A percentile compares a stretch with the other conserved stretches of the same genome.
phyloP scores from a whole-genome alignment of 371 early-diverging fungal genomes.

The Phascolomyces articulosus region DNA sequence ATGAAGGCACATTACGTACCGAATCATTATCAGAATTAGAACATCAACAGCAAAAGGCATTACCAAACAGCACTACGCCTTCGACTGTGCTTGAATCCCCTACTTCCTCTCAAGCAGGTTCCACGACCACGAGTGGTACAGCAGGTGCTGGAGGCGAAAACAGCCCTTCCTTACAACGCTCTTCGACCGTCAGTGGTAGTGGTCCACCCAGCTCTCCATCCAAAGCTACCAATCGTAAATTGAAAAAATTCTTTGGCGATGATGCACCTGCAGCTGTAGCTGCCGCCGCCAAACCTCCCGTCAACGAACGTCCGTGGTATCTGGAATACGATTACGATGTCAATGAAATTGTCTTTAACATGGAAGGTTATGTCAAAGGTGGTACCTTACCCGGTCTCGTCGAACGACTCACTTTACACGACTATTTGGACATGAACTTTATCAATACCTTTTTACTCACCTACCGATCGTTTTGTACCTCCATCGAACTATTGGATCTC shows the following conservation, averaged over 20 bases:
- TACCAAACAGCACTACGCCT: background rate
- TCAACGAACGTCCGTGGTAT: conserved; percentile 27
- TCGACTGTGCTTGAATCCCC: background rate
- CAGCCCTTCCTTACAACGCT: background rate
- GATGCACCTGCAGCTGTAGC: conserved; percentile 40
- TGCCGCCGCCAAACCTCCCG: conserved; percentile 21
- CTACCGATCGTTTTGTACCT: conserved; percentile 86
- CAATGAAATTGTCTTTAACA: conserved; percentile 77
- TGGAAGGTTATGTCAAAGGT: conserved; percentile 86
- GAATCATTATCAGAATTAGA: background rate
- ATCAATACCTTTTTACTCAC: conserved; percentile 86
- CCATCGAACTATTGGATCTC: conserved; percentile 69
- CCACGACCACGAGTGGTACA: background rate
- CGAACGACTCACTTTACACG: conserved; percentile 88
- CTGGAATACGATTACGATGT: conserved; percentile 44
- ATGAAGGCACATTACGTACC: background rate
- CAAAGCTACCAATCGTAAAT: conserved; percentile 33
- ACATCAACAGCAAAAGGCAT: background rate
- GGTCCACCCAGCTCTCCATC: background rate
- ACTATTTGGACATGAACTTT: conserved; percentile 76
- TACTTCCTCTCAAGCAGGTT: background rate
- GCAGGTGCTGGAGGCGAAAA: background rate
- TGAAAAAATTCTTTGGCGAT: conserved; percentile 70
- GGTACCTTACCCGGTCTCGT: conserved; percentile 87
- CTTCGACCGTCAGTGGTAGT: background rate